Base-by-base conservation (phyloP, 495 filamentous ascomycete genomes). In the Endocarpon pusillum region DNA sequence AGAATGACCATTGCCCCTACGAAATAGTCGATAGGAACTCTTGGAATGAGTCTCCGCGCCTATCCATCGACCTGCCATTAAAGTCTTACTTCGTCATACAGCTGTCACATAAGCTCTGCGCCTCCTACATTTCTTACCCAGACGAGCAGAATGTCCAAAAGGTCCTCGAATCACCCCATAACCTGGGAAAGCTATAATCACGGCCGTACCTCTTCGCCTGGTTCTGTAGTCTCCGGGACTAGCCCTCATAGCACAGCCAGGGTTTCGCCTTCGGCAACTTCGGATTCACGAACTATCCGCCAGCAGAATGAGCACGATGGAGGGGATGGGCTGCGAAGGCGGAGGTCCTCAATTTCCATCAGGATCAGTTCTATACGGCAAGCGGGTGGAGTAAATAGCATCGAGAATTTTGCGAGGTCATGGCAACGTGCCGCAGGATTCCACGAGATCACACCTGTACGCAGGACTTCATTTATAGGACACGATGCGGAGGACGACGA, bases 371-470 rank as follows among this genome's bases (percentile, higher is more conserved):
- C 67, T 27, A 41, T 94, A 17, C 65, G 78, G 40, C 74, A 91
- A 34, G 80, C 75, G 9, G 89, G 89, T 25, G 89, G 89, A 19
- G 77, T 82, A 32, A 97, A 97, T 52, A 89, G 80, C 48, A 75
- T 96, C 44, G 75, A 91, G 43, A 94, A 86, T 46, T 97, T 97
- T 51, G 80, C 89, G 31, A 72, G 81, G 29, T 91, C 81, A 42
- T 96, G 87, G 84, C 82, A 83, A 47, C 72, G 89, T 46, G 89
- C 89, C 21, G 85, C 87, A 3, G 73, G 67, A 21, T 97, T 94
- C 60, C 65, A 68, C 18, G 87, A 94, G 49, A 77, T 92, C 32
- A 67, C 84, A 11, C 79, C 82, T 3, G 28, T 31, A 7, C 71
- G 75, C 16, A 71, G 73, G 3, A 70, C 74, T 12, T 73, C 81